Evolutionary conservation across 441 rosid genomes (phyloP), one percentile per base, ranked within the genome.

Genomic region (Bocquillonia castaneifolia): DNA sequence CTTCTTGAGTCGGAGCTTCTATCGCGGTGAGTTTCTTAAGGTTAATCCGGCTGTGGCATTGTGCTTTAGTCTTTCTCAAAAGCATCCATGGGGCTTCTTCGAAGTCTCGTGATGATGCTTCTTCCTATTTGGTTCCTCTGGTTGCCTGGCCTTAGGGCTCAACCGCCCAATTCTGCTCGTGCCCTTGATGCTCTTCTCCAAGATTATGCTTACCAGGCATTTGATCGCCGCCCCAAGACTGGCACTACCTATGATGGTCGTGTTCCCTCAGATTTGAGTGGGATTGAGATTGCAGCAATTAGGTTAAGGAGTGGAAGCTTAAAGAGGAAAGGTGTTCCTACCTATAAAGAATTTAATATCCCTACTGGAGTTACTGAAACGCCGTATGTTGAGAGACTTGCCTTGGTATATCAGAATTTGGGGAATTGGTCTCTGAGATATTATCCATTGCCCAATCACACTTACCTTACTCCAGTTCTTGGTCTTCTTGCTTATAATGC

Each of bases 301-400:
- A 86, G 99, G 86, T 85, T 95, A n/a, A 76, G 94, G 76, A 87
- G 89, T 50, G 99, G 98, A 18, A 92, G 95, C 83, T 88, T 95
- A 57, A 77, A 88, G 67, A 83, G 40, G 1, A 72, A 61, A 40
- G 98, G 97, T 4, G 82, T 86, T 1, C 0, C 13, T 4, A 34
- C 36, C 51, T 83, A 84, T 70, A 81, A 81, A 39, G 93, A 90
- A 83, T 92, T 92, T 62, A 55, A 32, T 42, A 85, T 95, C 39
- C 97, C 96, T 0, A 20, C 0, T 0, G 97, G 92, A 20, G 84
- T 95, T 18, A 61, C 58, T 1, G 93, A 50, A 65, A 59, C 1
- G n/a, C 92, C 92, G 0, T 87, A 89, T 70, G 98, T 92, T 55
- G 83, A 84, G 82, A 82, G 98, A 78, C 87, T 95, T 36, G 96